Base-by-base conservation (phyloP, 352 stramenopile species). In the Pythium insidiosum region DNA sequence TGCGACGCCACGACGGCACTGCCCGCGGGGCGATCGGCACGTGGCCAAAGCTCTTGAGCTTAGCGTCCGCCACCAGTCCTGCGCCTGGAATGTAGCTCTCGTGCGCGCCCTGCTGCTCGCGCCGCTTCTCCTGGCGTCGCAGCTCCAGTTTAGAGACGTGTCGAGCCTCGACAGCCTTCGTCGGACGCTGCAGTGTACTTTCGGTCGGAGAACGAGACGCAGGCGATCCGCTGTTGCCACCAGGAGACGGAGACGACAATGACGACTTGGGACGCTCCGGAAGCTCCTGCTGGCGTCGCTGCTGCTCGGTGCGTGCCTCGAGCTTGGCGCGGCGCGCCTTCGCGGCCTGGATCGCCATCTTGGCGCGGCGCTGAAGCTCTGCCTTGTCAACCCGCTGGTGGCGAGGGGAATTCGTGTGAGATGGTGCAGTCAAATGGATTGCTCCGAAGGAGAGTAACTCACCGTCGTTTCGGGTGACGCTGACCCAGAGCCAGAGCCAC, bases 41-140 rank as follows among this genome's bases (percentile, higher is more conserved):
- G 34, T 88, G 73, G 0, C 73, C 71, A 40, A 85, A 88, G 45
- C 72, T 85, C 36, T 82, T 84, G 26, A 78, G 47, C 48, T 78
- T 84, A 9, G 73, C 71, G 29, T 84, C 68, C 16, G 58, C 51
- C 33, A 72, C 64, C 34, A 66, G 58, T n/a, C 50, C 45, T 2
- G 68, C 53, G 9, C 70, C 66, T 24, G 73, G 62, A 19, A 86
- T 73, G 33, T 71, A 75, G 7, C 56, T 31, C 11, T 81, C 67
- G n/a, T 88, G 73, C 2, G 73, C 73, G n/a, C 39, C 62, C 48
- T 80, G 67, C 0, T 40, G 63, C 28, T 63, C 31, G 1, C 74
- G 60, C 22, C 57, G 43, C 29, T 60, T 61, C 25, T 59, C 52
- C 18, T 68, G 60, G 18, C 42, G 60, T 28, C 59, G 56, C 37